phyloP scores from a whole-genome alignment of 129 eudicot genomes.

The Helianthus tuberosus region DNA sequence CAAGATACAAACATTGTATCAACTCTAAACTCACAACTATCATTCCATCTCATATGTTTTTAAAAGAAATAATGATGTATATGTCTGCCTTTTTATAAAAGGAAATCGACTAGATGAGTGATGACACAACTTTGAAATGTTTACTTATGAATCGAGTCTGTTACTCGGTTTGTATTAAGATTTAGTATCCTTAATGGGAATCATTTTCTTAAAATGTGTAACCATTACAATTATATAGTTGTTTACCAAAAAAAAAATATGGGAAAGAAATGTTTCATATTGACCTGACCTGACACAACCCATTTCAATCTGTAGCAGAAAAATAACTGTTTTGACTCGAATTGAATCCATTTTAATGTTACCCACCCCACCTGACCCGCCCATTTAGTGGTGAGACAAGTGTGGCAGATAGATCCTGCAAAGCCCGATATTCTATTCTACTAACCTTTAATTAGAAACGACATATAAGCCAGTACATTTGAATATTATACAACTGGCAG shows the following conservation, averaged over 20 bases:
- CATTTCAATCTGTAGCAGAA: background rate
- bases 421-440: background rate
- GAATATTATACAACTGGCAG: constrained; percentile 22
- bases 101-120: background rate
- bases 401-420: constrained; percentile 4
- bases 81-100: background rate
- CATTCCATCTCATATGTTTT: background rate
- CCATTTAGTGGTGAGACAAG: background rate
- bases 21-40: background rate
- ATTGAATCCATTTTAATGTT: background rate
- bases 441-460: constrained; percentile 19
- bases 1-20: constrained; percentile 18
- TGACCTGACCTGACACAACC: background rate
- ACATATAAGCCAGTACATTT: constrained; percentile 23
- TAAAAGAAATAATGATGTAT: background rate
- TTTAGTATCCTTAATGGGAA: background rate
- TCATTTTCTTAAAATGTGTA: background rate
- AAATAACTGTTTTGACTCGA: background rate
- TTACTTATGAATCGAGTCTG: background rate
- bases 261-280: background rate
- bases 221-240: too few relatives aligned
- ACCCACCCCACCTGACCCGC: background rate
- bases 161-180: background rate
- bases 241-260: background rate
- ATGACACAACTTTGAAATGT: background rate